Percentiles rank a stretch among this genome's conserved stretches.
These are phyloP conservation scores for Colletotrichum tamarilloi DNA, from an alignment of 2,329 filamentous ascomycete genomes.

Conservation along the genomic window DNA sequence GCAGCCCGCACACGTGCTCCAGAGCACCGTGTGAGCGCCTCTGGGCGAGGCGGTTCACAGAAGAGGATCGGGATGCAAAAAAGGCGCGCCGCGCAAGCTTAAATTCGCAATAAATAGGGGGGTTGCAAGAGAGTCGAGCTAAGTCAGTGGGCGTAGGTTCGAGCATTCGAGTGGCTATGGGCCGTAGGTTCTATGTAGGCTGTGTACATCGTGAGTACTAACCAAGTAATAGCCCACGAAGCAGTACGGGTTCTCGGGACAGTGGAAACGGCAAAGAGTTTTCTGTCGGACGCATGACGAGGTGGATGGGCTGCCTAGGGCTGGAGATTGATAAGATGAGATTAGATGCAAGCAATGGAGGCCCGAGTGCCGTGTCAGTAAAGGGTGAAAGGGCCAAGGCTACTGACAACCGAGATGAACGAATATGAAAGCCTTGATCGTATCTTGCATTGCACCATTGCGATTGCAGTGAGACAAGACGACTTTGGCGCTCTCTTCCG, in stretches of 20 bases:
- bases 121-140: background rate
- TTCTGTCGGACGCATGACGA: background rate
- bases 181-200: no score
- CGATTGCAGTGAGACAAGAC: background rate
- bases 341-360: background rate
- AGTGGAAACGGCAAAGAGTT: background rate
- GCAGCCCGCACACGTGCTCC: background rate
- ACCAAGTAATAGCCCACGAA: no score
- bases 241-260: background rate
- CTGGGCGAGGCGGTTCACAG: background rate
- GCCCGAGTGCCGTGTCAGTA: background rate
- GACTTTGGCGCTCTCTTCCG: background rate
- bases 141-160: background rate
- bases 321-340: constrained; percentile 9
- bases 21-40: background rate
- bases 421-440: background rate
- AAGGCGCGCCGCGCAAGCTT: no score
- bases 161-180: background rate
- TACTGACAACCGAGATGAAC: background rate
- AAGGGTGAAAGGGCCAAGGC: no score
- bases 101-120: background rate
- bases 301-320: background rate
- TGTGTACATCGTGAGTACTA: no score
- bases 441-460: background rate
- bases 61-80: background rate